phyloP scores from a whole-genome alignment of 805 yeast species.

The Ogataea nonfermentans region DNA sequence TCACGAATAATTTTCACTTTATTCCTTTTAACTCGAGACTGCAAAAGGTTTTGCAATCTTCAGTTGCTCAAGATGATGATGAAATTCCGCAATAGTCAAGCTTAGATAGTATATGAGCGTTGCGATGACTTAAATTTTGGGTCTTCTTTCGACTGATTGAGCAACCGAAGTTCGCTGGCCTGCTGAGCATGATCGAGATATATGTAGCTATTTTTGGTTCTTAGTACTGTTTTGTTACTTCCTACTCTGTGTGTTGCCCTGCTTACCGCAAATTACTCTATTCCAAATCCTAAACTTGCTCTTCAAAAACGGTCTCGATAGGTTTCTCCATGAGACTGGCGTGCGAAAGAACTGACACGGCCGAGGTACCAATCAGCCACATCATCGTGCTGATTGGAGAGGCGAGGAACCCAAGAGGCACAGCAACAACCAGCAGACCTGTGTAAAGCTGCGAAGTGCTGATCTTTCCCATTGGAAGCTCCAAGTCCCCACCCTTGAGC shows the following conservation, averaged over 20 bases:
- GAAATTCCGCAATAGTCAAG: constrained; percentile 38
- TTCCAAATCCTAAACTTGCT: constrained; percentile 39
- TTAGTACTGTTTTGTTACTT: not conserved
- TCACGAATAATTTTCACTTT: constrained; percentile 1
- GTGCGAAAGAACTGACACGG: constrained; percentile 82
- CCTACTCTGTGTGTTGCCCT: not conserved
- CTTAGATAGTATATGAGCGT: constrained; percentile 44
- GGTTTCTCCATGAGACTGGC: constrained; percentile 97
- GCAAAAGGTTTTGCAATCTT: constrained; percentile 5
- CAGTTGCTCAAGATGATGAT: constrained; percentile 26
- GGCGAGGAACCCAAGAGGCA: constrained; percentile 44
- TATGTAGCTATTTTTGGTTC: no score
- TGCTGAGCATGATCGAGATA: no score
- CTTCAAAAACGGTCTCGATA: constrained; percentile 95
- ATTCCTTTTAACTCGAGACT: constrained; percentile 1
- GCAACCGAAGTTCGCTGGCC: not conserved
- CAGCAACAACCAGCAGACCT: constrained; percentile 66
- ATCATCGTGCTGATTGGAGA: constrained; percentile 72
- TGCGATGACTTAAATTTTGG: constrained; percentile 37
- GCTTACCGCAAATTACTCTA: not conserved
- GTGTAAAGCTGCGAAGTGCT: constrained; percentile 88
- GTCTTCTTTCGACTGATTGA: constrained; percentile 39
- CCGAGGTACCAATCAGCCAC: constrained; percentile 96
- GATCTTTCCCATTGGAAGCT: constrained; percentile 68
- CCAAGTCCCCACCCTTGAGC: constrained; percentile 81